phyloP scores from a whole-genome alignment of 371 early-diverging fungal genomes.

The Catenaria anguillulae region DNA sequence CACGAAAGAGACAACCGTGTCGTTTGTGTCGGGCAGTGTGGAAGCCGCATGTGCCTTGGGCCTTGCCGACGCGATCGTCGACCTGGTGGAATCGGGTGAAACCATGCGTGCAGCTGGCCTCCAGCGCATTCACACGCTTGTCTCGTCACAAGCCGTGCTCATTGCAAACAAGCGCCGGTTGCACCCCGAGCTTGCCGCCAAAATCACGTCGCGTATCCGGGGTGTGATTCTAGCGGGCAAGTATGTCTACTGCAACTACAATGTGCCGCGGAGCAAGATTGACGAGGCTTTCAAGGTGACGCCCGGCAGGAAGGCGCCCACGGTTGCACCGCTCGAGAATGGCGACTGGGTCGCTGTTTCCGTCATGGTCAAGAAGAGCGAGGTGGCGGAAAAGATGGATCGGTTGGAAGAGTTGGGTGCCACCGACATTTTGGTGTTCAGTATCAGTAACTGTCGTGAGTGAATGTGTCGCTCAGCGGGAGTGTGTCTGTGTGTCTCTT shows the following conservation, averaged over 20 bases:
- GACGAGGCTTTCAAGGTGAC: conserved; percentile 54
- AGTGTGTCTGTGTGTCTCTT: no score
- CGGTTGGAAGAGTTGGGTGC: conserved; percentile 76
- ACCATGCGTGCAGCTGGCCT: conserved; percentile 97
- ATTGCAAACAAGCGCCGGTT: conserved; percentile 47
- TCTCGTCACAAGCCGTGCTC: conserved; percentile 73
- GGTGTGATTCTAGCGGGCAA: conserved; percentile 78
- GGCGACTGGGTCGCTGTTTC: conserved; percentile 79
- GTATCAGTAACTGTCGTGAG: conserved; percentile 59
- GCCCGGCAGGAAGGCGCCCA: conserved; percentile 84
- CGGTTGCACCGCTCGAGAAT: conserved; percentile 69
- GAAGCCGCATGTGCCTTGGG: conserved; percentile 93
- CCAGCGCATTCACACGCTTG: conserved; percentile 62
- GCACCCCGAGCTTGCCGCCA: conserved; percentile 50
- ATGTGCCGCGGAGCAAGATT: conserved; percentile 48
- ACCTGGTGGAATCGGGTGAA: conserved; percentile 81
- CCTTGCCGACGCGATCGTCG: conserved; percentile 79
- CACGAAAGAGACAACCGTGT: conserved; percentile 43
- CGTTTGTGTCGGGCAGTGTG: conserved; percentile 81
- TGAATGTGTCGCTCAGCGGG: no score
- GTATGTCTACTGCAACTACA: conserved; percentile 81
- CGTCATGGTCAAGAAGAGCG: conserved; percentile 66
- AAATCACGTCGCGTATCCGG: conserved; percentile 61
- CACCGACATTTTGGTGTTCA: conserved; percentile 72
- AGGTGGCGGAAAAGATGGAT: conserved; percentile 78